phyloP scores from a whole-genome alignment of 768 basidiomycete species.

The Hericium erinaceus region DNA sequence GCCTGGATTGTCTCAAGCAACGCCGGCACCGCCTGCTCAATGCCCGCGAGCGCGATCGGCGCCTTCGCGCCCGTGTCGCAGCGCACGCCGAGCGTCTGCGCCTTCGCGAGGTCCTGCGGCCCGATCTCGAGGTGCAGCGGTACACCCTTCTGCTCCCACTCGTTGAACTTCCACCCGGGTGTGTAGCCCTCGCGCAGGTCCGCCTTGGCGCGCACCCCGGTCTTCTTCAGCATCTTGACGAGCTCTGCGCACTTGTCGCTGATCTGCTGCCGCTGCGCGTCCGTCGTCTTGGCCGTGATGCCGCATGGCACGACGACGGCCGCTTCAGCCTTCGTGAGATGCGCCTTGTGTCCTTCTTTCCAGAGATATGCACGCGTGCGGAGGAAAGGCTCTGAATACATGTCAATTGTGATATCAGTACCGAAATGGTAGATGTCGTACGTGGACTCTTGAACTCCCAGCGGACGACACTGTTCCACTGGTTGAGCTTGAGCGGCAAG shows the following conservation, averaged over 20 bases:
- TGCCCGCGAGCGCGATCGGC: constrained; percentile 38
- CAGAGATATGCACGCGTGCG: constrained; percentile 99
- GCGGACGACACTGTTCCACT: constrained; percentile 97
- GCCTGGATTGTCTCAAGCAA: constrained; percentile 81
- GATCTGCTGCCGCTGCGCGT: too few species aligned
- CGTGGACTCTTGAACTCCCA: constrained; percentile 99
- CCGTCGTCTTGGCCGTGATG: too few species aligned
- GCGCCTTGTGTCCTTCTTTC: constrained; percentile 99
- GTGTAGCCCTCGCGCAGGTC: constrained; percentile 95
- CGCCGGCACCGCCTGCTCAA: constrained; percentile 40
- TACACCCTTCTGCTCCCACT: constrained; percentile 99
- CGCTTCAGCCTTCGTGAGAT: constrained; percentile 81
- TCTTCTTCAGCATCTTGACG: constrained; percentile 60
- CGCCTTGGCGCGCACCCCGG: constrained; percentile 74
- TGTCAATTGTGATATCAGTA: background rate
- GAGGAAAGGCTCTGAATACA: constrained; percentile 78
- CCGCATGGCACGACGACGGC: too few species aligned
- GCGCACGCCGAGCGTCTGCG: constrained; percentile 76
- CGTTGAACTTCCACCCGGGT: constrained; percentile 98
- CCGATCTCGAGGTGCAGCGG: constrained; percentile 96
- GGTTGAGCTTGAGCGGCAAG: constrained; percentile 92
- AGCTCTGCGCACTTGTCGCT: constrained; percentile 19
- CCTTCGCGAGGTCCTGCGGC: constrained; percentile 79
- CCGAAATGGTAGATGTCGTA: constrained; percentile 26
- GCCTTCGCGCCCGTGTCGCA: too few species aligned